These are phyloP conservation scores for Schizothecium vesticola DNA, from an alignment of 495 filamentous ascomycete species.

Conservation along the genomic window DNA sequence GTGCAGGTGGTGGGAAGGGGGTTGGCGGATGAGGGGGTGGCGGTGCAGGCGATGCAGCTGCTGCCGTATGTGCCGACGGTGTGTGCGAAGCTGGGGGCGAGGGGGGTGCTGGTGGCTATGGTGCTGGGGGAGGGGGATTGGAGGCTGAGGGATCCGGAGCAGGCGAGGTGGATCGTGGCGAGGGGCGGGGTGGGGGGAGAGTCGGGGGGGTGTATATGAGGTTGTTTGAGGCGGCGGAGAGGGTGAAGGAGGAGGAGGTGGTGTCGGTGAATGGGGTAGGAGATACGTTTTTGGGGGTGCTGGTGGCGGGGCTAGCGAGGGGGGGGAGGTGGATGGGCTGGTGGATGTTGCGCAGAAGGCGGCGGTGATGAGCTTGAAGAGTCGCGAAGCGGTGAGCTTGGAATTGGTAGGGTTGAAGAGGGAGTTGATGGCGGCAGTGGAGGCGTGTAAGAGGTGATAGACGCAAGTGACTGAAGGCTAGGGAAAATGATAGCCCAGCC, in stretches of 20 bases:
- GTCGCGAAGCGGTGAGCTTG: constrained; percentile 61
- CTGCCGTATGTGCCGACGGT: constrained; percentile 79
- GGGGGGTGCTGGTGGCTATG: constrained; percentile 74
- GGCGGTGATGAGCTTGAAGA: constrained; percentile 68
- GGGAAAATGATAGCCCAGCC: no score
- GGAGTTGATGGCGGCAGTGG: constrained; percentile 22
- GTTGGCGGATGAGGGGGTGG: constrained; percentile 73
- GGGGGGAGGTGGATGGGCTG: constrained; percentile 46
- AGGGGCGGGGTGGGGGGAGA: constrained; percentile 45
- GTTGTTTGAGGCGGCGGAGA: constrained; percentile 63
- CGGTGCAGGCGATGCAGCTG: constrained; percentile 78
- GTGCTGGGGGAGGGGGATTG: constrained; percentile 60
- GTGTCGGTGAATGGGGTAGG: constrained; percentile 92
- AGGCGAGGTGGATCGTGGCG: constrained; percentile 63
- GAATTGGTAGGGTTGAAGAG: constrained; percentile 34
- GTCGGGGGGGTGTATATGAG: constrained; percentile 84
- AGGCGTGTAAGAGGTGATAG: not conserved
- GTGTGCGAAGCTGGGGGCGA: constrained; percentile 73
- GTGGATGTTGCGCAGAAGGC: constrained; percentile 65
- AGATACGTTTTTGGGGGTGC: constrained; percentile 82
- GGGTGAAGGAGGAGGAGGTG: constrained; percentile 64
- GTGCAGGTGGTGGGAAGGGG: constrained; percentile 51
- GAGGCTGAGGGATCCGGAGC: constrained; percentile 53
- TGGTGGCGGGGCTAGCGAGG: constrained; percentile 60
- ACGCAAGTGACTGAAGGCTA: no score